These are phyloP conservation scores for Cordia subcordata DNA, from an alignment of 257 asterid genomes.

Conservation along the genomic window DNA sequence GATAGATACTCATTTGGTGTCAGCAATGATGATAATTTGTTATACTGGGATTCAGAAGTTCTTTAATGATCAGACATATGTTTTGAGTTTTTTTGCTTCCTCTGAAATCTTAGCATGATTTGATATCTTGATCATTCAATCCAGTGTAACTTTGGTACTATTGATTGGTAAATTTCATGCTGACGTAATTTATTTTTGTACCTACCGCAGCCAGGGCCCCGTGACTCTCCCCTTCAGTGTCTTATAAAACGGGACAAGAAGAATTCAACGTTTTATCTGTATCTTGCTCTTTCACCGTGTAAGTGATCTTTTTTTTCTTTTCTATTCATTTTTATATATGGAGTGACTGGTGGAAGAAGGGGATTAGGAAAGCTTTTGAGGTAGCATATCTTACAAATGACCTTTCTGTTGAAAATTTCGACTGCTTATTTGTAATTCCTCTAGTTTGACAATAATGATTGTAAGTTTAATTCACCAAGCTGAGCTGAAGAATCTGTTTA, in stretches of 20 bases:
- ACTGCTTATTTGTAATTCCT: too few relatives aligned
- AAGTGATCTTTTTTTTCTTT: slow-evolving; percentile 17
- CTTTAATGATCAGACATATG: background rate
- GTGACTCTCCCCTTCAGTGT: slow-evolving; percentile 74
- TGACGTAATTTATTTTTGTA: background rate
- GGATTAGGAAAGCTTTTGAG: too few relatives aligned
- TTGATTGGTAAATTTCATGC: background rate
- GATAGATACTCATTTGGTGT: too few relatives aligned
- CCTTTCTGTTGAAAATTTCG: too few relatives aligned
- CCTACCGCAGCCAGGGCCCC: slow-evolving; percentile 83
- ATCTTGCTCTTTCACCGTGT: slow-evolving; percentile 84
- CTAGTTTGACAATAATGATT: too few relatives aligned
- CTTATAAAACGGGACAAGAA: slow-evolving; percentile 93
- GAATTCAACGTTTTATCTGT: slow-evolving; percentile 66
- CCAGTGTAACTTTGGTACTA: background rate
- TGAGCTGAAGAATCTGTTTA: too few relatives aligned
- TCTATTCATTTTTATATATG: too few relatives aligned
- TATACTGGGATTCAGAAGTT: too few relatives aligned
- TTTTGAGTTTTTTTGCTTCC: background rate
- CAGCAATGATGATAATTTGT: too few relatives aligned
- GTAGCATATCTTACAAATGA: too few relatives aligned
- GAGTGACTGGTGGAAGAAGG: too few relatives aligned
- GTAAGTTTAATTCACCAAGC: too few relatives aligned
- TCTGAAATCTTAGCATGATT: background rate
- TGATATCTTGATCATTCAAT: background rate